A percentile compares a stretch with the other conserved stretches of the same genome.
Conservation (phyloP, 805 yeast species). For the Zygosaccharomyces kombuchaensis region DNA sequence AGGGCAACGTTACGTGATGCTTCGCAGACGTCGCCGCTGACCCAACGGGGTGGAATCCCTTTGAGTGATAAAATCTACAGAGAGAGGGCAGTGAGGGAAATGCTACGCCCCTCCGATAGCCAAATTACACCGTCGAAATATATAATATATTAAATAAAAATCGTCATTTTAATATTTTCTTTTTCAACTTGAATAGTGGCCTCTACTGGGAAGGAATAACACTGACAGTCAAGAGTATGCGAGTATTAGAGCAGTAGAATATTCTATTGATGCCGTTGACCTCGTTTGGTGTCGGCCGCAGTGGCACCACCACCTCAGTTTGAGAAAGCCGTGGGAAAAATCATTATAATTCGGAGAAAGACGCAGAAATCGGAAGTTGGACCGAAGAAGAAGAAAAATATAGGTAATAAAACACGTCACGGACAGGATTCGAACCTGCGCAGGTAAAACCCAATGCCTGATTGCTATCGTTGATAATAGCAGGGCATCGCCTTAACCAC, state of each 20-base stretch:
- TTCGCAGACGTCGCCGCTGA: background rate
- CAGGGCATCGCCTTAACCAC: slow-evolving; percentile 94
- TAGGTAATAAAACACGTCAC: slow-evolving; percentile 55
- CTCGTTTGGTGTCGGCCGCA: background rate
- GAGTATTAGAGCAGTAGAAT: too few relatives aligned
- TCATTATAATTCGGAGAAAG: background rate
- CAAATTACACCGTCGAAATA: too few relatives aligned
- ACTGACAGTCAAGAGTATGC: too few relatives aligned
- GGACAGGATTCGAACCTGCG: slow-evolving; percentile 99
- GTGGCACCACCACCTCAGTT: background rate
- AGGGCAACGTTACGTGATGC: background rate
- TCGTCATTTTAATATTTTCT: too few relatives aligned
- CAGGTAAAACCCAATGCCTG: slow-evolving; percentile 86
- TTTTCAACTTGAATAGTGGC: too few relatives aligned
- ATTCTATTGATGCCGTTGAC: too few relatives aligned
- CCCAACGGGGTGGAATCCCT: background rate
- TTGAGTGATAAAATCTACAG: background rate
- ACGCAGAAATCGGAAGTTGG: background rate
- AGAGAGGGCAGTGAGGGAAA: background rate
- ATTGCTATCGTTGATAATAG: slow-evolving; percentile 49
- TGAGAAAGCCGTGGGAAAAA: background rate
- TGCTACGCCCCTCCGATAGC: background rate
- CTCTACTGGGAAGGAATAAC: too few relatives aligned
- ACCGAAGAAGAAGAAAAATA: background rate
- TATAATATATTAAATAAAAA: too few relatives aligned